Base-by-base conservation (phyloP, 1,284 basidiomycete species). In the Singerocomus rubriflavus region DNA sequence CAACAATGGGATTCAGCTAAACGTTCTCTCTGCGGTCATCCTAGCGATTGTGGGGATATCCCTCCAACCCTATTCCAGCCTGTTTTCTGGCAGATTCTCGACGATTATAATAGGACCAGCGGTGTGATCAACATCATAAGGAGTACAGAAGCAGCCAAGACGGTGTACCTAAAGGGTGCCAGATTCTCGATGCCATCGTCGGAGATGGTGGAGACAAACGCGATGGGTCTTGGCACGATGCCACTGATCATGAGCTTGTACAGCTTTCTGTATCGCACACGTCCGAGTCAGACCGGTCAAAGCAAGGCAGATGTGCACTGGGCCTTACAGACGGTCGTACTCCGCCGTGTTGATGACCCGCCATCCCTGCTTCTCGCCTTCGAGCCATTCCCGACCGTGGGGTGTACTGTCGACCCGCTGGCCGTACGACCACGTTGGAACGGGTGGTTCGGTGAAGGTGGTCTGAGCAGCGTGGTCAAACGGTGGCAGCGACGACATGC, bases 211-310 rank as follows among this genome's bases (percentile, higher is more conserved):
- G 85, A 86, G 5, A 87, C 77, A 55, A 89, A 85, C 0, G 81
- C 86, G 47, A 89, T 76, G 3, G 86, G 86, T 38, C 87, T 73
- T 0, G 86, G 86, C 17, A 75, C 73, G 39, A 86, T 75, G 4
- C 80, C 81, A n/a, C 77, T 77, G 21, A 80, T 76, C 69, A 85
- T 69, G 51, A 85, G 61, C 40, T 69, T 63, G 57, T 81, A 79
- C 5, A 77, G 27, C 45, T 66, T 60, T 43, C 56, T 57, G 40
- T 31, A 12, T 3, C 4, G 16, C 13, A 39, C 21, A 11, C 8
- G 6, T 21, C 53, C 38, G 32, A 11, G 2, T 34, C 32, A 6
- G 17, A 16, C 10, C 6, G 26, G 39, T 26, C 27, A 16, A 4
- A 27, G 21, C 1, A 43, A 27, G 6, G 30, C 6, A 4, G 21